Conservation (phyloP, 2,329 filamentous ascomycete species). For the Scleromitrula shiraiana region DNA sequence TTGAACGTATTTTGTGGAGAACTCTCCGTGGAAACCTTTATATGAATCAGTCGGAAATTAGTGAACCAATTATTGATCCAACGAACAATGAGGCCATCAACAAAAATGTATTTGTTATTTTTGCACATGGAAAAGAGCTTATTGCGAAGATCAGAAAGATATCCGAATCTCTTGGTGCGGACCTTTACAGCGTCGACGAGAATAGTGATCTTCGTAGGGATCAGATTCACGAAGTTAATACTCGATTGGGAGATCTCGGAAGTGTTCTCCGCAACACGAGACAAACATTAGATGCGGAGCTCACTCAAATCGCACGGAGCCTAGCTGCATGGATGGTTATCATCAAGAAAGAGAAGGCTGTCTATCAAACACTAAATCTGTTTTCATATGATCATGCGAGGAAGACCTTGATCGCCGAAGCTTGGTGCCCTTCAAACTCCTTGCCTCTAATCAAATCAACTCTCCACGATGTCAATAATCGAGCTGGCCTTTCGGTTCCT, state of each 20-base stretch:
- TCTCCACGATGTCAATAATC: slow-evolving; percentile 91
- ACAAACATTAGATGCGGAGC: slow-evolving; percentile 83
- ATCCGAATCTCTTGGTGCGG: slow-evolving; percentile 91
- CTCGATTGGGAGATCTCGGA: slow-evolving; percentile 78
- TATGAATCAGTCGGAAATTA: slow-evolving; percentile 99
- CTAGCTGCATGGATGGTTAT: slow-evolving; percentile 96
- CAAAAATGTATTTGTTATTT: slow-evolving; percentile 99
- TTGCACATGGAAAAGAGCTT: slow-evolving; percentile 96
- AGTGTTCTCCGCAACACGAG: slow-evolving; percentile 95
- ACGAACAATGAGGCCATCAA: slow-evolving; percentile 83
- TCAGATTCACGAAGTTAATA: slow-evolving; percentile 97
- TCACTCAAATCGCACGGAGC: slow-evolving; percentile 86
- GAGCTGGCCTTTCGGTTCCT: slow-evolving; percentile 90
- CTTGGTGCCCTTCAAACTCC: slow-evolving; percentile 92
- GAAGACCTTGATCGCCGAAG: slow-evolving; percentile 94
- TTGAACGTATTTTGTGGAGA: slow-evolving; percentile 96
- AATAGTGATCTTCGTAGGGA: slow-evolving; percentile 92
- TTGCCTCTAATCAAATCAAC: slow-evolving; percentile 85
- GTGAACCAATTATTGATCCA: slow-evolving; percentile 85
- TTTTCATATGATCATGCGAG: slow-evolving; percentile 95
- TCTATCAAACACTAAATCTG: slow-evolving; percentile 89
- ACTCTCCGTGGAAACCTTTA: slow-evolving; percentile 96
- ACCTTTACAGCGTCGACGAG: slow-evolving; percentile 95
- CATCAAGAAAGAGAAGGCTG: slow-evolving; percentile 95
- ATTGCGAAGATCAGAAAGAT: slow-evolving; percentile 99